Evolutionary conservation across 768 basidiomycete genomes (phyloP).

Genomic region (Pulveroboletus sp.): DNA sequence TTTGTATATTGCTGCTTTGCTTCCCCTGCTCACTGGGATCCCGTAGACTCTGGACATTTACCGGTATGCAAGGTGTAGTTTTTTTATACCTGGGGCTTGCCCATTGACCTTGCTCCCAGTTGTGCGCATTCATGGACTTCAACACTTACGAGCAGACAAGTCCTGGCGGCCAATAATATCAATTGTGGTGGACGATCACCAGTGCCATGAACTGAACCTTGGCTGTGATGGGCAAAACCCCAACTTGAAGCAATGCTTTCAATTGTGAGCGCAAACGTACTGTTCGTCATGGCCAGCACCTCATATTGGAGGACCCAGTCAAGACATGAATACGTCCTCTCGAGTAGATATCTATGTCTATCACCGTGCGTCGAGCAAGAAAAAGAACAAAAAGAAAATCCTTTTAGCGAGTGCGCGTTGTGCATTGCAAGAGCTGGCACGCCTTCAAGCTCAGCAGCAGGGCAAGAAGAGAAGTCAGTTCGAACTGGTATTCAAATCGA

Average conservation of each 20-base stretch:
- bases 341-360: constrained; percentile 52
- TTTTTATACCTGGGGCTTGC: no score
- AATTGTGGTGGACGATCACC: constrained; percentile 48
- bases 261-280: constrained; percentile 40
- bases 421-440: constrained; percentile 49
- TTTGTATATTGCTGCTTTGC: background rate
- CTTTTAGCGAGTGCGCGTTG: constrained; percentile 50
- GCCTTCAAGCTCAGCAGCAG: constrained; percentile 39
- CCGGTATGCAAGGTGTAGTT: background rate
- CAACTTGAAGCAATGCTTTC: constrained; percentile 51
- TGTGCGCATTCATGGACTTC: constrained; percentile 36
- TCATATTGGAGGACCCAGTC: constrained; percentile 28
- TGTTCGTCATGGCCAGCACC: background rate
- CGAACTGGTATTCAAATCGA: background rate
- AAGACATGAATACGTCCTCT: constrained; percentile 36
- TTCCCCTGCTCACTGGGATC: background rate
- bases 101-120: constrained; percentile 22
- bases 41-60: constrained; percentile 10
- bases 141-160: constrained; percentile 50
- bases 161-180: constrained; percentile 66
- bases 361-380: constrained; percentile 56
- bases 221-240: constrained; percentile 69
- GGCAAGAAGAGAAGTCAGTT: constrained; percentile 41
- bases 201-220: constrained; percentile 51
- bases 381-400: constrained; percentile 51